Evolutionary conservation across 371 early-diverging fungal genomes (phyloP).

Genomic region (Dichotomocladium elegans): DNA sequence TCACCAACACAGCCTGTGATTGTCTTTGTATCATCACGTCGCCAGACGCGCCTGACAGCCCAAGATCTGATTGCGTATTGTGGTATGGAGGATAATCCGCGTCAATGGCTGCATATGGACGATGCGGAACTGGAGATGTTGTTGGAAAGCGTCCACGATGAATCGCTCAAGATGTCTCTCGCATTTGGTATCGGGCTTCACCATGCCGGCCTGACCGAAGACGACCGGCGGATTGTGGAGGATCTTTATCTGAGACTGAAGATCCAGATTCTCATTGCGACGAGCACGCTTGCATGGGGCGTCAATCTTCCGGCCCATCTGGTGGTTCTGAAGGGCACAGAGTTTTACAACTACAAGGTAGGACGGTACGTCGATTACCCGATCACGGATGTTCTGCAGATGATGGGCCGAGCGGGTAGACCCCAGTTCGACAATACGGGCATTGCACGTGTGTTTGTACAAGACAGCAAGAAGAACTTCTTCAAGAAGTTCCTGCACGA

Average conservation of each 20-base stretch:
- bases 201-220: conserved; percentile 95
- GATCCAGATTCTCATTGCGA: conserved; percentile 95
- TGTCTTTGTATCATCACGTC: conserved; percentile 95
- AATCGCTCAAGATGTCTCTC: conserved; percentile 73
- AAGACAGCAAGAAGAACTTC: conserved; percentile 91
- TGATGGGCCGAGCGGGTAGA: conserved; percentile 99
- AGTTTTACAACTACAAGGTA: conserved; percentile 89
- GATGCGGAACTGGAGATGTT: conserved; percentile 78
- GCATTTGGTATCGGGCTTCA: conserved; percentile 97
- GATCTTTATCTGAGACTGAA: conserved; percentile 88
- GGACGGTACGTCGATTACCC: conserved; percentile 92
- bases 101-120: conserved; percentile 84
- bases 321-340: conserved; percentile 98
- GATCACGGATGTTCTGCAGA: conserved; percentile 95
- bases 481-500: conserved; percentile 96
- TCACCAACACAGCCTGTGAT: conserved; percentile 91
- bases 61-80: conserved; percentile 91
- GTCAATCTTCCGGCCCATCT: conserved; percentile 98
- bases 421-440: conserved; percentile 95
- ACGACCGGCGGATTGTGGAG: conserved; percentile 89
- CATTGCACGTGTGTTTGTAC: conserved; percentile 84
- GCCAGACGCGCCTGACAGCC: conserved; percentile 93
- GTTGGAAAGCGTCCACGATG: conserved; percentile 69
- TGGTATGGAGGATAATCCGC: conserved; percentile 88
- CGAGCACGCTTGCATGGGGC: conserved; percentile 99